Evolutionary conservation across 2,329 filamentous ascomycete genomes (phyloP).

Genomic region (Cladophialophora carrionii): DNA sequence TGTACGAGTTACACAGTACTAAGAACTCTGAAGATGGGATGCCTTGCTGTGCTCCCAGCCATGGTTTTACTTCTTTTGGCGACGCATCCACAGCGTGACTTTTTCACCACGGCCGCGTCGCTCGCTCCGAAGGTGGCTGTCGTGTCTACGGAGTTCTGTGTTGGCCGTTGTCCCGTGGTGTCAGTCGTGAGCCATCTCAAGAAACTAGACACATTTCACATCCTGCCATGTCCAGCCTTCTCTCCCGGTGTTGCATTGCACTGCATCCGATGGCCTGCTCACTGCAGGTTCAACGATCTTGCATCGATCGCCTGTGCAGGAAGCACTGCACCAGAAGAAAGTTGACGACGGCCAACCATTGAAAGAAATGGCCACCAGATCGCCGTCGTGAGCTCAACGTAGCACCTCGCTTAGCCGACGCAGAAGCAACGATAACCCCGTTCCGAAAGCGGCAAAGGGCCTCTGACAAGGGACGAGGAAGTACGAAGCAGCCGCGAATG

Average conservation of each 20-base stretch:
- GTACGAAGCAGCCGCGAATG: conserved; percentile 10
- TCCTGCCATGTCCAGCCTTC: conserved; percentile 31
- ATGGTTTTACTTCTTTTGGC: conserved; percentile 14
- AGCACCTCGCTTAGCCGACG: conserved; percentile 20
- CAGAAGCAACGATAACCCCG: conserved; percentile 10
- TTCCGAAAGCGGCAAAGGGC: conserved; percentile 19
- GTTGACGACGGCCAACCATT: not conserved
- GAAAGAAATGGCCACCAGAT: conserved; percentile 13
- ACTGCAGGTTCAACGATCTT: conserved; percentile 32
- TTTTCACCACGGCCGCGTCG: not conserved
- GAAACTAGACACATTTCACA: not conserved
- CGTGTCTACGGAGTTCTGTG: no score
- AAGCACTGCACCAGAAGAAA: conserved; percentile 17
- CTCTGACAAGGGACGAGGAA: conserved; percentile 7
- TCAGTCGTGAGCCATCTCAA: conserved; percentile 1
- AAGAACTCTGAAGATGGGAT: conserved; percentile 19
- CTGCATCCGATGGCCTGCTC: conserved; percentile 28
- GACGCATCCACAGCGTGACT: conserved; percentile 4
- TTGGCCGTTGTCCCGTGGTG: not conserved
- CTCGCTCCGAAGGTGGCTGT: no score
- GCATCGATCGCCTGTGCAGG: conserved; percentile 35
- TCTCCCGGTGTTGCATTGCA: conserved; percentile 24
- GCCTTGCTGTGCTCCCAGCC: conserved; percentile 22
- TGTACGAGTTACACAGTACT: not conserved
- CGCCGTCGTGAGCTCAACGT: conserved; percentile 1